phyloP scores from a whole-genome alignment of 225 moss, liverwort and hornwort genomes.

The Marchantia polymorpha region DNA sequence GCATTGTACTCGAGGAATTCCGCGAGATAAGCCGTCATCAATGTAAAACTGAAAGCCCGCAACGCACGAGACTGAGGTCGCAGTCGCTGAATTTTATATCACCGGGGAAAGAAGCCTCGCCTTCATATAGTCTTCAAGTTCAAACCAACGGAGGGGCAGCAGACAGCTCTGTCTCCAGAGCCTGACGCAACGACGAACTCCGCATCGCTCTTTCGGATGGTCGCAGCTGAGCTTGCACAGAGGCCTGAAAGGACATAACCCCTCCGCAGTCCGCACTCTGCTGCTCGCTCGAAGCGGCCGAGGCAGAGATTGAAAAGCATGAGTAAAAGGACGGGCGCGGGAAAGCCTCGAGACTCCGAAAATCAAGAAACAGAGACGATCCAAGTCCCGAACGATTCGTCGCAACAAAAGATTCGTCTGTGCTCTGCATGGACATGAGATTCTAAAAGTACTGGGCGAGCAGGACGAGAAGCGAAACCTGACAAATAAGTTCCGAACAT shows the following conservation, averaged over 20 bases:
- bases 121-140: neutral
- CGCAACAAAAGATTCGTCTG: neutral
- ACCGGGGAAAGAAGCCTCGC: neutral
- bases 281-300: neutral
- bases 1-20: too few relatives aligned
- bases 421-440: neutral
- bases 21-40: too few relatives aligned
- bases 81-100: neutral
- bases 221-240: neutral
- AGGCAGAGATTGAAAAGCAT: neutral
- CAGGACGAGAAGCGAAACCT: too few relatives aligned
- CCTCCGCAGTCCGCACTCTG: too few relatives aligned
- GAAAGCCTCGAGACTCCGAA: constrained; percentile 21
- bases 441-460: neutral
- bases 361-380: constrained; percentile 19
- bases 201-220: neutral
- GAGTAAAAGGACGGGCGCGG: constrained; percentile 10
- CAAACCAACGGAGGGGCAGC: neutral
- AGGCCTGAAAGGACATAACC: too few relatives aligned
- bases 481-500: too few relatives aligned
- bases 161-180: neutral
- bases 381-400: constrained; percentile 13
- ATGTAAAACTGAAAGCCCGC: neutral
- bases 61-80: neutral
- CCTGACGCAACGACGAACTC: neutral